These are phyloP conservation scores for Rosa persica DNA, from an alignment of 306 rosid species.

Conservation along the genomic window DNA sequence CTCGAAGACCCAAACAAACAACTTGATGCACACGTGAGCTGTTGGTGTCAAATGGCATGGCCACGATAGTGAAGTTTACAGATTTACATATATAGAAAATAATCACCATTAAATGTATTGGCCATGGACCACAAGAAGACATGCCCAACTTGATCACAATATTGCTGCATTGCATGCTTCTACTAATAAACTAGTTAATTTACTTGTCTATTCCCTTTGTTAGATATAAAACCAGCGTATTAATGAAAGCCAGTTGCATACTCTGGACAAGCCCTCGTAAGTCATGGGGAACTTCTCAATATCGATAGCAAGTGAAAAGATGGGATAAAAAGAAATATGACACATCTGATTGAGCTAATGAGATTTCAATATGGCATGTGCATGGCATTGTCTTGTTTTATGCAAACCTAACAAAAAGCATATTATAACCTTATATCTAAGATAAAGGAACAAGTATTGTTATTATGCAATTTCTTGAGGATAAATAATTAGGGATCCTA, in stretches of 20 bases:
- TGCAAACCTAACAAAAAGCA: constrained; percentile 13
- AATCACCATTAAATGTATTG: not conserved
- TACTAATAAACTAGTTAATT: not conserved
- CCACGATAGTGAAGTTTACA: not conserved
- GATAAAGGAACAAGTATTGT: not conserved
- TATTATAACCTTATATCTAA: constrained; percentile 2
- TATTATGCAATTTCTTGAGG: not conserved
- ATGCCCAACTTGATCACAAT: constrained; percentile 3
- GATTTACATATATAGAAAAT: not conserved
- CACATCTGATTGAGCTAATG: constrained; percentile 17
- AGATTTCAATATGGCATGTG: constrained; percentile 42
- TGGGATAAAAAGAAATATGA: constrained; percentile 10
- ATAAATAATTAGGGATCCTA: constrained; percentile 21
- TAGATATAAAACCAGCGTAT: not conserved
- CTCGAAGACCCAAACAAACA: constrained; percentile 13
- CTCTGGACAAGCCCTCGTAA: constrained; percentile 36
- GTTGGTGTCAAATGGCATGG: constrained; percentile 1
- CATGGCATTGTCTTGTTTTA: constrained; percentile 46
- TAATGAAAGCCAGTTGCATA: constrained; percentile 17
- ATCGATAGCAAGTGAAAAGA: constrained; percentile 29
- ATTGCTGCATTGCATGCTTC: constrained; percentile 13
- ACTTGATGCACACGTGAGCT: constrained; percentile 1
- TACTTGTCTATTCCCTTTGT: not conserved
- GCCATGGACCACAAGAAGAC: constrained; percentile 9
- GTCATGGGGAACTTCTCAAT: constrained; percentile 35